Percentiles rank a stretch among this genome's conserved stretches.
phyloP scores from a whole-genome alignment of 108 stramenopile species.

The Pseudonitzschia multiseries region DNA sequence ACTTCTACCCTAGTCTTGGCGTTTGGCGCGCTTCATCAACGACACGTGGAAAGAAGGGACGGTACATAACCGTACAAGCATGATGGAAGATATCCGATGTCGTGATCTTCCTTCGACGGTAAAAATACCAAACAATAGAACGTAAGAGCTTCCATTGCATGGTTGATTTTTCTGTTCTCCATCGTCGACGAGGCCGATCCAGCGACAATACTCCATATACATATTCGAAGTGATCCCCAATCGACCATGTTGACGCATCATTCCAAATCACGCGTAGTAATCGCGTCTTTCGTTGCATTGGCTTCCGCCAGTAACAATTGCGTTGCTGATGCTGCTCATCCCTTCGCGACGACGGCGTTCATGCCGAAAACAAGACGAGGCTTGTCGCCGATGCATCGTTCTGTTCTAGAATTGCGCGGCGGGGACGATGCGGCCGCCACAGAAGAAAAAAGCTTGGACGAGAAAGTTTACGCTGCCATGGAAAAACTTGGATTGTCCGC shows the following conservation, averaged over 20 bases:
- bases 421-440: background rate
- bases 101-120: too few species aligned
- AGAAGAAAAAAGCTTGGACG: constrained; percentile 50
- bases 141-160: too few species aligned
- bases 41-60: constrained; percentile 1
- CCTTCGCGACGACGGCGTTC: constrained; percentile 2
- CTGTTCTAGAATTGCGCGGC: background rate
- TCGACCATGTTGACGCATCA: background rate
- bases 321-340: background rate
- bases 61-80: background rate
- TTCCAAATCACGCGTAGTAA: constrained; percentile 4
- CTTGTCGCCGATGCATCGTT: background rate
- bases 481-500: constrained; percentile 60
- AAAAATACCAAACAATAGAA: too few species aligned
- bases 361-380: background rate
- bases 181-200: background rate
- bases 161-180: too few species aligned
- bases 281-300: constrained; percentile 3
- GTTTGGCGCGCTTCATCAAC: background rate
- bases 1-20: too few species aligned
- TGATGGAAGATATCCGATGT: too few species aligned
- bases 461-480: constrained; percentile 81
- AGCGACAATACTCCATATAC: background rate
- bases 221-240: background rate
- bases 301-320: background rate